Conservation (phyloP, 2,329 filamentous ascomycete species). For the Cladosporium sp. region DNA sequence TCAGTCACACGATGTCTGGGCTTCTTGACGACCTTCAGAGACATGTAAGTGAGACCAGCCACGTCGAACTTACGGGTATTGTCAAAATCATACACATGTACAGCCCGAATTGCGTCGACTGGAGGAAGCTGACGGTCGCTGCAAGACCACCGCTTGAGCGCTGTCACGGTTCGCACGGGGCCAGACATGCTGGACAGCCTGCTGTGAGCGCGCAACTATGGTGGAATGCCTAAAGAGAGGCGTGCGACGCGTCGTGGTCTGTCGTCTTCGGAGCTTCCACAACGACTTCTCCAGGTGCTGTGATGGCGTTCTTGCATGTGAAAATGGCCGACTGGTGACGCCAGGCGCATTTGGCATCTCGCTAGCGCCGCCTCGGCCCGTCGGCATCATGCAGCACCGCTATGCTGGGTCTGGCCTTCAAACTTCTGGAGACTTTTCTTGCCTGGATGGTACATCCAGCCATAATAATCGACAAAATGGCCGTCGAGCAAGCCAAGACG, state of each 20-base stretch:
- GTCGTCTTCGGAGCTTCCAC: neutral
- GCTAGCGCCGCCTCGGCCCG: conserved; percentile 3
- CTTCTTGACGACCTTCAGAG: neutral
- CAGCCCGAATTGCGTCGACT: conserved; percentile 65
- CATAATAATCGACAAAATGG: neutral
- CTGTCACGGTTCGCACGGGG: conserved; percentile 57
- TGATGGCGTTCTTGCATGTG: neutral
- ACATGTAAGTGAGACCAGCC: neutral
- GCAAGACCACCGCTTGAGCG: conserved; percentile 80
- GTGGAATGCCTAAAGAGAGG: neutral
- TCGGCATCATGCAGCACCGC: conserved; percentile 1
- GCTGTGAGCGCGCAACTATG: neutral
- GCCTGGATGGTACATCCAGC: neutral
- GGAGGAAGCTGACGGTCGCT: conserved; percentile 67
- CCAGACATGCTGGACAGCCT: conserved; percentile 9
- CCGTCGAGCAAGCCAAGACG: neutral
- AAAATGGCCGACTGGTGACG: conserved; percentile 8
- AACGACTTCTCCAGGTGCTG: neutral
- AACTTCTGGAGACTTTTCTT: conserved; percentile 12
- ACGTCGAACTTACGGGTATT: conserved; percentile 67
- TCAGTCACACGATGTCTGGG: neutral
- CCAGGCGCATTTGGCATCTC: neutral
- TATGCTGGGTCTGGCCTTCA: neutral
- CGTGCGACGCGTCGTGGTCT: neutral
- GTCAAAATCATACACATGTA: conserved; percentile 97